Evolutionary conservation across 306 rosid genomes (phyloP).

Genomic region (Medicago truncatula): DNA sequence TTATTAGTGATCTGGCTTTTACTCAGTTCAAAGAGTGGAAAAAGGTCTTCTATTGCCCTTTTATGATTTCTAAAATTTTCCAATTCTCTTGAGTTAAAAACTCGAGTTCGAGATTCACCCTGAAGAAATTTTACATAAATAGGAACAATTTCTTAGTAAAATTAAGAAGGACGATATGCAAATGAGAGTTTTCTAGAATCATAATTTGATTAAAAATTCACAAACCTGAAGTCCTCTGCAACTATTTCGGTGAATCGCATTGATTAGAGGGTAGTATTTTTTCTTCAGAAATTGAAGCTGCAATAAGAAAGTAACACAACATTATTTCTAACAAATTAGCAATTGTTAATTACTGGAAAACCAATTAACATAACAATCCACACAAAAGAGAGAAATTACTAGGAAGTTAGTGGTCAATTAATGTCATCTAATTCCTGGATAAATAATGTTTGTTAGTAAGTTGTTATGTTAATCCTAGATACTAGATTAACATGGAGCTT

Average conservation of each 20-base stretch:
- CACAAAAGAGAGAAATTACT: too few relatives aligned
- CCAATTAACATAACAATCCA: slow-evolving; percentile 7
- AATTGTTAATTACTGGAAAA: neutral
- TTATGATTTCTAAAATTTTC: neutral
- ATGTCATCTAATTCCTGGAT: neutral
- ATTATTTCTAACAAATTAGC: neutral
- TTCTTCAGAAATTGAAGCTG: slow-evolving; percentile 39
- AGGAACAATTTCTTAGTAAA: slow-evolving; percentile 9
- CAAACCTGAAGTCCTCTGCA: slow-evolving; percentile 22
- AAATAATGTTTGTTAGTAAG: too few relatives aligned
- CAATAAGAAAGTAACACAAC: slow-evolving; percentile 21
- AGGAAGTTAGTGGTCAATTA: neutral
- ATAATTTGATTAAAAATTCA: neutral
- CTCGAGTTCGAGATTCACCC: slow-evolving; percentile 23
- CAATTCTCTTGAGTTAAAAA: neutral
- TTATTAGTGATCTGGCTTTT: slow-evolving; percentile 41
- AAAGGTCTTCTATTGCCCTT: neutral
- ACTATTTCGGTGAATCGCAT: neutral
- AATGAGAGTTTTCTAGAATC: slow-evolving; percentile 1
- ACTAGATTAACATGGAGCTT: too few relatives aligned
- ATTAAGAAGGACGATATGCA: neutral
- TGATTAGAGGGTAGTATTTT: neutral
- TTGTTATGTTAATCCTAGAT: too few relatives aligned
- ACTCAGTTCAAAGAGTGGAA: slow-evolving; percentile 25
- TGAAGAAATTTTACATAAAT: slow-evolving; percentile 31